A percentile compares a stretch with the other conserved stretches of the same genome.
Conservation (phyloP, 306 rosid genomes). For the Glycine tomentella region DNA sequence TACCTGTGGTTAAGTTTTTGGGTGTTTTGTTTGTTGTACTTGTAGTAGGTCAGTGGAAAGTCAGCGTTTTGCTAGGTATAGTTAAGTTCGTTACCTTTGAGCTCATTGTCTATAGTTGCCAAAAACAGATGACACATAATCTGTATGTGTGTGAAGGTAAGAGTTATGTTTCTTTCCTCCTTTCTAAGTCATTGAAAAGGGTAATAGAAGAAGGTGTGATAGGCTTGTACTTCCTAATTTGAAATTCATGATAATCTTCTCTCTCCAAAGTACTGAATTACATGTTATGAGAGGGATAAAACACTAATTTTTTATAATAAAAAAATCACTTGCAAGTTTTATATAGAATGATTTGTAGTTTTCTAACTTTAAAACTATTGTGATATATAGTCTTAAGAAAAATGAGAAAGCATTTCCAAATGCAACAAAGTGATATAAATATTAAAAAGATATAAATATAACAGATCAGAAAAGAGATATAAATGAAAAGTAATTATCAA, state of each 20-base stretch:
- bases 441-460: background rate
- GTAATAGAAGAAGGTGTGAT: conserved; percentile 6
- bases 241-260: conserved; percentile 23
- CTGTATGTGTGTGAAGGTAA: conserved; percentile 23
- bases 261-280: conserved; percentile 5
- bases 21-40: conserved; percentile 10
- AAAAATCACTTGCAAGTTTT: background rate
- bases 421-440: background rate
- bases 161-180: conserved; percentile 19
- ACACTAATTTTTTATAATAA: no score
- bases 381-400: background rate
- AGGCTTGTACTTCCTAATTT: conserved; percentile 11
- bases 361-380: background rate
- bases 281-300: no score
- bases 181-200: conserved; percentile 18
- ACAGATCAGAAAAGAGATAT: background rate
- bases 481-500: background rate
- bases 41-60: conserved; percentile 34
- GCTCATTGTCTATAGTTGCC: background rate
- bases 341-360: background rate
- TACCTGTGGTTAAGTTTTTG: conserved; percentile 15
- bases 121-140: conserved; percentile 4
- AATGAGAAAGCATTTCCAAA: background rate
- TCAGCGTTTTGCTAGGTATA: conserved; percentile 33
- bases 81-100: conserved; percentile 31